Base-by-base conservation (phyloP, 108 stramenopile genomes). In the Epipyxis sp. region DNA sequence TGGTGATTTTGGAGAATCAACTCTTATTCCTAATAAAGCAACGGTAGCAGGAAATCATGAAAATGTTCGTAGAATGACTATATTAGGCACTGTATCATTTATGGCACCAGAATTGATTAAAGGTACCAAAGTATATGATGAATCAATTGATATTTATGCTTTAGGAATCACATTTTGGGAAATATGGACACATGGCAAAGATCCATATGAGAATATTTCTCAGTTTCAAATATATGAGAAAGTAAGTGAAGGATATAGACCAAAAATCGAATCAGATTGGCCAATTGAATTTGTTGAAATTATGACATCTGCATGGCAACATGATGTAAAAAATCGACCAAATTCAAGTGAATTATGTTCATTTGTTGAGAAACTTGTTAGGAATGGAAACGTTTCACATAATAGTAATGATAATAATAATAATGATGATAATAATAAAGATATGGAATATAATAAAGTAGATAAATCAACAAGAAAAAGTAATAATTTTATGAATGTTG, bases 1-100 rank as follows among this genome's bases (percentile, higher is more conserved):
- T 16, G 69, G 82, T 20, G 82, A 82, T 78, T 82, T 82, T 44
- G 82, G 82, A 6, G 82, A 82, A 50, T 61, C 78, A 29, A 76
- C 46, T 27, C 29, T 30, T 50, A 20, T 45, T 32, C 29, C 1
- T n/a, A 1, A 25, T 54, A 50, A 20, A 50, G 46, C 20, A 50
- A 20, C 6, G 20, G 54, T 29, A 10, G 39, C 74, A 1, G 54
- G 29, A 50, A 30, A 44, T 45, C 74, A 13, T 13, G 1, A 1
- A 44, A 25, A 1, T n/a, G n/a, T 1, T 39, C n/a, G 44, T 34
- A 40, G 59, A 42, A 72, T 79, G 78, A 79, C 65, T 59, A 76
- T 82, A 40, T 65, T 82, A 30, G 82, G 82, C 37, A 82, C 82
- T 1, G 78, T 79, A 20, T 20, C 44, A 34, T 69, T 68, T 58